Base-by-base conservation (phyloP, 495 filamentous ascomycete genomes). In the Daldinia grandis region DNA sequence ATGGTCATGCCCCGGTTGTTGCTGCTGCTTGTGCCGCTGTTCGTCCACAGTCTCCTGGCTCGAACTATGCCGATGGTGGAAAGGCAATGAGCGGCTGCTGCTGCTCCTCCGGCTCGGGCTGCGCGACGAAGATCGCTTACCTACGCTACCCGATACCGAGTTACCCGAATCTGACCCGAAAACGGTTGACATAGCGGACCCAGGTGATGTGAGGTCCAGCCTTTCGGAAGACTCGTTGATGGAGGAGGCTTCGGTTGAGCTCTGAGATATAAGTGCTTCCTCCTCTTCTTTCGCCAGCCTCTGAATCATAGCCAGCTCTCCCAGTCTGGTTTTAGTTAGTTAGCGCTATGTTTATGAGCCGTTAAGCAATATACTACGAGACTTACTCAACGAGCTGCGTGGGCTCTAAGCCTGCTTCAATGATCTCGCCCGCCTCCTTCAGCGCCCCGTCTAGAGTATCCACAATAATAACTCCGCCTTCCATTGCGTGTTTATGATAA, bases 371-470 rank as follows among this genome's bases (percentile, higher is more conserved):
- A 44, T 21, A 1, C 7, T 33, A 33, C 19, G 54, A 33, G 9
- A 72, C 83, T 76, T 70, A 81, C 84, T 99, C 94, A 6, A 97
- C 91, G 19, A 97, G 82, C 73, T 97, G 89, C 28, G 87, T 83
- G 0, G 90, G 84, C 44, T 81, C 79, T 30, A 98, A 78, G 0
- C 87, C 91, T 0, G 92, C 92, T 72, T 93, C 88, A 28, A 95
- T 90, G 58, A 99, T 81, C 82, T 99, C 95, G 5, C 95, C 95
- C 0, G 95, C 91, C 74, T 98, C 93, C 72, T 89, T 88, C 66
- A 98, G 72, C 60, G 92, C 93, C 4, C 89, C 91, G 17, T 91
- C 88, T 0, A 93, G 79, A 33, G 89, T 93, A 76, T 98, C 95
- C 10, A 98, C 95, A 4, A 97, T 83, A 31, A 95, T 82, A 1